Evolutionary conservation across 257 asterid species (phyloP).

Genomic region (Nyctanthes arbortristis): DNA sequence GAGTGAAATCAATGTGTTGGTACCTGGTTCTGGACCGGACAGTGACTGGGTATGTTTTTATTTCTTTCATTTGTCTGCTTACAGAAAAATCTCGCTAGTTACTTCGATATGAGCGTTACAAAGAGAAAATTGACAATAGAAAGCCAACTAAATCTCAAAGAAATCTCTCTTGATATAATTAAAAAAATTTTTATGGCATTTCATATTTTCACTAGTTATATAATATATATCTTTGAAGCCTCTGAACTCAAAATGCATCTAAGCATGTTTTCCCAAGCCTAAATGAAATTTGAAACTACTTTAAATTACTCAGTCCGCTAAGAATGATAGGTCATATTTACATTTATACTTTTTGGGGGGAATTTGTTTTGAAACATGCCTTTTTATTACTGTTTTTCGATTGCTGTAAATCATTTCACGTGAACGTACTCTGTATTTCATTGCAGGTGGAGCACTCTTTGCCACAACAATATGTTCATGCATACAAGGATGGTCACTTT

Average conservation of each 20-base stretch:
- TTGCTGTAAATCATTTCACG: neutral
- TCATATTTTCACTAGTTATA: neutral
- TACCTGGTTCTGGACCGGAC: conserved; percentile 78
- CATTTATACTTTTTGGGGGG: neutral
- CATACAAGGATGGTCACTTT: conserved; percentile 76
- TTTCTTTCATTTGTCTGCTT: conserved; percentile 6
- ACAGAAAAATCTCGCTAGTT: neutral
- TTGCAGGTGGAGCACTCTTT: conserved; percentile 86
- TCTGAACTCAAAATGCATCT: neutral
- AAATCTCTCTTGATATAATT: neutral
- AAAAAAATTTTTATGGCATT: neutral
- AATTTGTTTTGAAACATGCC: neutral
- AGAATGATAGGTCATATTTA: neutral
- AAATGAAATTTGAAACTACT: neutral
- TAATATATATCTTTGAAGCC: neutral
- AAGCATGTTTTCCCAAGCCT: neutral
- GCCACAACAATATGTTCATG: conserved; percentile 86
- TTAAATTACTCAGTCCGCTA: neutral
- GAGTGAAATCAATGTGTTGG: conserved; percentile 84
- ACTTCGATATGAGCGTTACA: neutral
- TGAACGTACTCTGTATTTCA: neutral
- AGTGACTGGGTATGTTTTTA: conserved; percentile 85
- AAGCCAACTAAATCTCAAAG: neutral
- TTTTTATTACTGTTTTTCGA: no score
- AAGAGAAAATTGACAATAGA: neutral